These are phyloP conservation scores for Candida sanyaensis DNA, from an alignment of 1,139 yeast species.

Conservation along the genomic window DNA sequence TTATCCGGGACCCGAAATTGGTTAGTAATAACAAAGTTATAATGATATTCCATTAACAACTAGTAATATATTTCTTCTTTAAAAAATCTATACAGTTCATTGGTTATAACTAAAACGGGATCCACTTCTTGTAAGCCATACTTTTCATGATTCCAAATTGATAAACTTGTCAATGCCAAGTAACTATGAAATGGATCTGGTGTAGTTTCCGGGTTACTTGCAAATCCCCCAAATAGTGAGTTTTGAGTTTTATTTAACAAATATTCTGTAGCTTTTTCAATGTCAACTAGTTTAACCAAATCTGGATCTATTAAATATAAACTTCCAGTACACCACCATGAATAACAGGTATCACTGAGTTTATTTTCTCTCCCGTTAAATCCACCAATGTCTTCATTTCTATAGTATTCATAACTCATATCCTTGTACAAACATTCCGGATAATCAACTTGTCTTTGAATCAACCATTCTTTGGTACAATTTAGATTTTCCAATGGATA, in stretches of 20 bases:
- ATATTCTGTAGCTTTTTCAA: constrained; percentile 39
- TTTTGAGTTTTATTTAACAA: constrained; percentile 66
- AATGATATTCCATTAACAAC: background rate
- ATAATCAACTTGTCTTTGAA: constrained; percentile 60
- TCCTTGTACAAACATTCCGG: constrained; percentile 24
- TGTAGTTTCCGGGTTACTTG: constrained; percentile 57
- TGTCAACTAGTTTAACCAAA: constrained; percentile 35
- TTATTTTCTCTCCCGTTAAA: constrained; percentile 89
- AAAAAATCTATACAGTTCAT: constrained; percentile 13
- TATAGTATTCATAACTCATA: constrained; percentile 35
- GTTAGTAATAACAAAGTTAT: background rate
- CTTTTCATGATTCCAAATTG: constrained; percentile 36
- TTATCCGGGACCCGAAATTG: background rate
- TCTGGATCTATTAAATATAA: constrained; percentile 41
- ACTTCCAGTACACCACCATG: constrained; percentile 83
- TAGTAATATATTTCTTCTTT: constrained; percentile 5
- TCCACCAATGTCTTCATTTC: constrained; percentile 63
- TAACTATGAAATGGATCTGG: constrained; percentile 77
- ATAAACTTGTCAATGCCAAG: constrained; percentile 59
- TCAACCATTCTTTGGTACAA: constrained; percentile 55
- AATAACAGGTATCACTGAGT: constrained; percentile 85
- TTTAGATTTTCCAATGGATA: constrained; percentile 24
- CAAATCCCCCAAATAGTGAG: constrained; percentile 74
- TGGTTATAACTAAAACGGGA: constrained; percentile 28
- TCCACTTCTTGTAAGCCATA: constrained; percentile 24